Conservation (phyloP, 768 basidiomycete genomes). For the Boletus vermiculosoides region DNA sequence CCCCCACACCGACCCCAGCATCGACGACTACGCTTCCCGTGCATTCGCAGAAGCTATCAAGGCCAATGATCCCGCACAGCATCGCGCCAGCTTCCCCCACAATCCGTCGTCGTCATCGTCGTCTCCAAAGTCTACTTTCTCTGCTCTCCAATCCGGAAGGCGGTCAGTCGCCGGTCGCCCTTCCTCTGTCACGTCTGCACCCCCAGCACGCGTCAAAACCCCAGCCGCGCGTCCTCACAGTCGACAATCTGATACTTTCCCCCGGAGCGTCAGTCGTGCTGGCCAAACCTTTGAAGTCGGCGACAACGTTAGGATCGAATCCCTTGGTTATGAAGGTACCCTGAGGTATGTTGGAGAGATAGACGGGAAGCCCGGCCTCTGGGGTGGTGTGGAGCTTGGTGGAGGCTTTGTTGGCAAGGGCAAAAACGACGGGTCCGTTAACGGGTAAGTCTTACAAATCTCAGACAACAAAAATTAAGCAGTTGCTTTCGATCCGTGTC, state of each 20-base stretch:
- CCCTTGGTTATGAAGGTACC: constrained; percentile 83
- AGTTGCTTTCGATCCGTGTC: neutral
- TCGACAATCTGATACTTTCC: constrained; percentile 61
- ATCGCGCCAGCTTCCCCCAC: constrained; percentile 46
- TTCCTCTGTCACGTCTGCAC: constrained; percentile 58
- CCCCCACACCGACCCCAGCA: constrained; percentile 31
- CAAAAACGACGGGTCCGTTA: constrained; percentile 91
- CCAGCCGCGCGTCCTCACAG: constrained; percentile 59
- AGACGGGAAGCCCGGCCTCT: constrained; percentile 83
- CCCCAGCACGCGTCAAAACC: constrained; percentile 49
- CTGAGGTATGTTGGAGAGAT: constrained; percentile 82
- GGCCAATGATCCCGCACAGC: constrained; percentile 76
- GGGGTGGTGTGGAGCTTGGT: constrained; percentile 91
- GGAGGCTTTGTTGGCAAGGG: constrained; percentile 87
- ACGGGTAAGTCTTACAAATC: constrained; percentile 59
- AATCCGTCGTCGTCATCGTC: constrained; percentile 45
- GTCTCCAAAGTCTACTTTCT: constrained; percentile 43
- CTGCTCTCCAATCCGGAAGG: constrained; percentile 41
- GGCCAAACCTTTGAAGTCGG: constrained; percentile 62
- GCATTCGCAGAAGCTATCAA: constrained; percentile 81
- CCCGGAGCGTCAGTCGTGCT: constrained; percentile 46
- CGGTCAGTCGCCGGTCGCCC: constrained; percentile 55
- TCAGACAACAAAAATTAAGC: neutral
- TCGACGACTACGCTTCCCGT: constrained; percentile 60
- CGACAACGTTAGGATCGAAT: constrained; percentile 83